Percentiles rank a stretch among this genome's conserved stretches.
Evolutionary conservation across 176 grass and related monocot genomes (phyloP).

Genomic region (Avena eriantha): DNA sequence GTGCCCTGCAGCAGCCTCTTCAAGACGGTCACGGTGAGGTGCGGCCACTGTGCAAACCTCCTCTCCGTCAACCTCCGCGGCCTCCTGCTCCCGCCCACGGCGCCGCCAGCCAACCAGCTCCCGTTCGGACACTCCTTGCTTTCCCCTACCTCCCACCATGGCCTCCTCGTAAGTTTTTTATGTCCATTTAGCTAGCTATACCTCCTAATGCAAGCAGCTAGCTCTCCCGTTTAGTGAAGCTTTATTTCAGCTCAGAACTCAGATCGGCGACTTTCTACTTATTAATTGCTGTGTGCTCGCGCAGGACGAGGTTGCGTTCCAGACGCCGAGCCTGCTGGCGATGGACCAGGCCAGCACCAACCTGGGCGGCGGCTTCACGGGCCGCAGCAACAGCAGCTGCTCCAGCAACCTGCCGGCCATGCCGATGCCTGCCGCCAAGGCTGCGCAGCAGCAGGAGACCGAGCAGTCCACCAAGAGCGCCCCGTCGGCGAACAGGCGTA

Average conservation of each 20-base stretch:
- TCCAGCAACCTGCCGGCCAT: slow-evolving; percentile 50
- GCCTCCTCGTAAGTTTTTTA: slow-evolving; percentile 58
- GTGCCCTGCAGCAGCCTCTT: slow-evolving; percentile 94
- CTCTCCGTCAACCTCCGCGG: slow-evolving; percentile 93
- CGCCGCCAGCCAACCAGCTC: slow-evolving; percentile 63
- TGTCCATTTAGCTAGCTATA: not conserved
- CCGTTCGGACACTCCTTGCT: slow-evolving; percentile 68
- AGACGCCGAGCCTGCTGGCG: slow-evolving; percentile 61
- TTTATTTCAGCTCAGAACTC: not conserved
- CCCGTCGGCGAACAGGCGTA: slow-evolving; percentile 80
- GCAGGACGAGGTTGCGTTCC: slow-evolving; percentile 78
- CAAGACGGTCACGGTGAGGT: slow-evolving; percentile 96
- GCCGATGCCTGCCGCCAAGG: slow-evolving; percentile 44
- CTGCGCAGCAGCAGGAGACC: slow-evolving; percentile 52
- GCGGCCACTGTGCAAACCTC: slow-evolving; percentile 95
- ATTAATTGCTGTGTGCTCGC: not conserved
- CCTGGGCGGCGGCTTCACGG: slow-evolving; percentile 50
- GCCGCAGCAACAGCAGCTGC: slow-evolving; percentile 56
- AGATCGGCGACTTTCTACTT: not conserved
- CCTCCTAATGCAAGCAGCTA: too few relatives aligned
- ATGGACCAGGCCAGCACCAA: slow-evolving; percentile 66
- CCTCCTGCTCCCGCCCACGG: slow-evolving; percentile 65
- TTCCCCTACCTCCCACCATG: slow-evolving; percentile 71
- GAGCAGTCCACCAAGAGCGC: slow-evolving; percentile 66
- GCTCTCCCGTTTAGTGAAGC: not conserved